Evolutionary conservation across 768 basidiomycete genomes (phyloP), one percentile per base, ranked within the genome.

Genomic region (Trametes cinnabarina): DNA sequence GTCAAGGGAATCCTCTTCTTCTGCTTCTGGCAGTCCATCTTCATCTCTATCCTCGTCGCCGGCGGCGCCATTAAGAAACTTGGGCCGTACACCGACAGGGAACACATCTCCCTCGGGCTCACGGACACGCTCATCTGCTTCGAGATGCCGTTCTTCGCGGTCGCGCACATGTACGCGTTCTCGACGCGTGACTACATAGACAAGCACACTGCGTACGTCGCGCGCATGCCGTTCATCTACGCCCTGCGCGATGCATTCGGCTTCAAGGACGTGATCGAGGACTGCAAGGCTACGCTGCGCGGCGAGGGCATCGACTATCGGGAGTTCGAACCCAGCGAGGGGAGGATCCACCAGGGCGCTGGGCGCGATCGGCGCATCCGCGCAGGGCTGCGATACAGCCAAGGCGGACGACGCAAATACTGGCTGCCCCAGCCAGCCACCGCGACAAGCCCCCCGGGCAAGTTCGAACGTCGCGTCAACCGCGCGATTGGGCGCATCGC

Each of bases 1-100:
- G 94, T 99, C 64, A 99, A 99, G 70, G 96, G 96, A 43, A 94
- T 99, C 64, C 80, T 99, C 20, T 98, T 98, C 79, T 96, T 97
- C 73, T 94, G 92, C 2, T 99, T 99, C 76, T 99, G 97, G 97
- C 97, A 99, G 71, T 85, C 90, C 20, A 82, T 96, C 48, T 82
- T 68, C 44, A 82, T 99, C 48, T 94, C 94, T 28, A 82, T 91
- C 65, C 81, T 98, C n/a, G 96, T 95, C 46, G 89, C 93, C 2
- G 79, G 88, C 0, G 82, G 87, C 9, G 81, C 77, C 48, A 91
- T 98, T 69, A 85, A 77, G 34, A 80, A 79, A 48, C 82, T 97
- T 44, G 94, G 94, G 3, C 89, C 91, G 12, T 95, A 96, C 73
- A 90, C 86, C 8, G 90, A 94, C 70, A 77, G 78, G 26, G 92